Conservation (phyloP, 176 grass and related monocot genomes). For the Hordeum vulgare region MorexV3_pseudomolecules_assembly NC_058519.1:575470069-575470568, state of each 20-base stretch:
- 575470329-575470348: slow-evolving; percentile 18
- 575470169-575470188: neutral
- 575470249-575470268: slow-evolving; percentile 26
- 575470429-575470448: slow-evolving; percentile 2
- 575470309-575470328: neutral
- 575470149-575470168: neutral
- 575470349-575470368: slow-evolving; percentile 25
- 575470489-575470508: slow-evolving; percentile 11
- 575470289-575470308: slow-evolving; percentile 15
- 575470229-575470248: slow-evolving; percentile 1
- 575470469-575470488: slow-evolving; percentile 21
- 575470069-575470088: neutral
- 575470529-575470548: neutral
- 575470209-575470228: slow-evolving; percentile 4
- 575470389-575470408: slow-evolving; percentile 23
- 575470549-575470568: slow-evolving; percentile 1
- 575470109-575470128: neutral
- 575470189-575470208: neutral
- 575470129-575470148: neutral
- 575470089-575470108: slow-evolving; percentile 19
- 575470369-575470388: slow-evolving; percentile 16
- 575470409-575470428: neutral
- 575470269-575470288: neutral
- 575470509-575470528: slow-evolving; percentile 29
- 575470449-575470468: slow-evolving; percentile 25